Base-by-base conservation (phyloP, 1,284 basidiomycete species). In the Heliocybe sulcata region DNA sequence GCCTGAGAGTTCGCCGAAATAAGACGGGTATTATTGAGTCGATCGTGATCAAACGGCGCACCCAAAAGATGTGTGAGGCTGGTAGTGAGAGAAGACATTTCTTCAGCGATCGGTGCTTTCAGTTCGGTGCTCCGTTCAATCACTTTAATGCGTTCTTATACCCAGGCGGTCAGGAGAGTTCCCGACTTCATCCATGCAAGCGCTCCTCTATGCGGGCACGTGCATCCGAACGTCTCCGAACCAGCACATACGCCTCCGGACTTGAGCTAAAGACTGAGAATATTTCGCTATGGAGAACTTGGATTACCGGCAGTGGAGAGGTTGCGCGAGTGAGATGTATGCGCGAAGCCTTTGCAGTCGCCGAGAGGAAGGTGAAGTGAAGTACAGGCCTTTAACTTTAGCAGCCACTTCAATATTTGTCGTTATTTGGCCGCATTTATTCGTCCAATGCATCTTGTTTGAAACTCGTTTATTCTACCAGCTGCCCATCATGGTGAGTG, bases 401-500 rank as follows among this genome's bases (percentile, higher is more conserved):
- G 16, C 9, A 42, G 38, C 38, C 38, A 42, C 38, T 16, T 6
- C 4, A 20, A 16, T 42, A 42, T 42, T 42, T 38, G 52, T 48
- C 52, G 48, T 49, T 56, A 50, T 56, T 42, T 23, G 51, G 38
- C 27, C 29, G 31, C 38, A 27, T 25, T 52, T 51, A 26, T 29
- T 25, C 47, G 12, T 16, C 20, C 27, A 25, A 23, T 49, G 23
- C 47, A 12, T 22, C 20, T 49, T 22, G 27, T 49, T 49, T 49
- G 26, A 33, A 20, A 31, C 49, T 33, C 51, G 57, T 56, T 31
- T 61, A 59, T 35, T n/a, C 58, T 63, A 59, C 58, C 38, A 56
- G 59, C 64, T 72, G 69, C 62, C 75, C 80, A 80, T 66, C 79
- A 88, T 88, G 85, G 85, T 86, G 57, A 66, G 79, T 64, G 54